These are phyloP conservation scores for Mycena amicta DNA, from an alignment of 768 basidiomycete genomes.

Conservation along the genomic window DNA sequence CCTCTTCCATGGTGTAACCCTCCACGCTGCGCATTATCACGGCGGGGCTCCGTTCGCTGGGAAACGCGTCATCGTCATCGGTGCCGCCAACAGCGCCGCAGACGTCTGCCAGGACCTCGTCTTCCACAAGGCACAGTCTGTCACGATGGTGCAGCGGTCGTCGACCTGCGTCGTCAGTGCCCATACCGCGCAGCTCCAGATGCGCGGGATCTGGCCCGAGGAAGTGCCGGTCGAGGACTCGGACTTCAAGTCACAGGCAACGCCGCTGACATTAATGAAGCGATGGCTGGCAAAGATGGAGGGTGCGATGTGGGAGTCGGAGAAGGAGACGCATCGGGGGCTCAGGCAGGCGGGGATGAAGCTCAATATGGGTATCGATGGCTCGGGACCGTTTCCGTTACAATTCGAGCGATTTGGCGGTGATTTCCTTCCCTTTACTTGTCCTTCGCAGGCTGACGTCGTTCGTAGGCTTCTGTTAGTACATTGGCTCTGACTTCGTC, in stretches of 20 bases:
- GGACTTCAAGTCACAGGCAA: constrained; percentile 29
- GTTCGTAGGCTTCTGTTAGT: too few relatives aligned
- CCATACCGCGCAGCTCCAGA: not conserved
- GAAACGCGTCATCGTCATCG: constrained; percentile 41
- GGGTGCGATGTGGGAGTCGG: constrained; percentile 27
- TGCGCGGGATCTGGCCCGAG: constrained; percentile 24
- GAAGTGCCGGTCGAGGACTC: constrained; percentile 22
- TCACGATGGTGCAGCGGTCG: constrained; percentile 47
- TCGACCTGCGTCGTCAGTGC: constrained; percentile 38
- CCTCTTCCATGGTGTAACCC: constrained; percentile 32
- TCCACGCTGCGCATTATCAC: constrained; percentile 34
- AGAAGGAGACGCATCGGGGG: constrained; percentile 37
- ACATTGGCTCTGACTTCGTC: too few relatives aligned
- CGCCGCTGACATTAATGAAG: constrained; percentile 29
- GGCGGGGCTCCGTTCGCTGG: constrained; percentile 33
- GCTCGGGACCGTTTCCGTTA: constrained; percentile 31
- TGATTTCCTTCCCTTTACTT: constrained; percentile 1
- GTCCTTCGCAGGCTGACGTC: not conserved
- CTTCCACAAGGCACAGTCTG: constrained; percentile 31
- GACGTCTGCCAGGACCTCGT: constrained; percentile 43
- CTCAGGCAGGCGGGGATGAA: constrained; percentile 39
- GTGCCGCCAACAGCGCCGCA: constrained; percentile 41
- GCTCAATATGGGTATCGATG: constrained; percentile 37
- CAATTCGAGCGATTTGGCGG: constrained; percentile 34
- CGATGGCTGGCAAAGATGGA: constrained; percentile 19